These are phyloP conservation scores for Trametes villosa DNA, from an alignment of 768 basidiomycete genomes.

Conservation along the genomic window DNA sequence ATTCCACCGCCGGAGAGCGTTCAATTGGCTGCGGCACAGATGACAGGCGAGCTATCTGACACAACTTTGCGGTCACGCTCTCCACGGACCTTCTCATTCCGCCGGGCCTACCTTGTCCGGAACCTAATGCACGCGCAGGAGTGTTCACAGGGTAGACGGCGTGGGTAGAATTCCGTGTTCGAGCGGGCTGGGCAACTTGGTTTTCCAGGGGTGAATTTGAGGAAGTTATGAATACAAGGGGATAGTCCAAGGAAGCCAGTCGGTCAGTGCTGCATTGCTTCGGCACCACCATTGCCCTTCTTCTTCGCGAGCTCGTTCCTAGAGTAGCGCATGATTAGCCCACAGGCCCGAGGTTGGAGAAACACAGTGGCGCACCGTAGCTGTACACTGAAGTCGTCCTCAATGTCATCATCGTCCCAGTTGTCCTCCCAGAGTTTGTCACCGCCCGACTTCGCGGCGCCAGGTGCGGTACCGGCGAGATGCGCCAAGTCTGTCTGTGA, in stretches of 20 bases:
- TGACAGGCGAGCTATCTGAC: background rate
- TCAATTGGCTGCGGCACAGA: background rate
- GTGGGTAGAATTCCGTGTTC: too few relatives aligned
- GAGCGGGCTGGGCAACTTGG: too few relatives aligned
- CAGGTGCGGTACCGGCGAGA: slow-evolving; percentile 72
- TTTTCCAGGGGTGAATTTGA: slow-evolving; percentile 1
- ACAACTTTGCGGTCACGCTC: background rate
- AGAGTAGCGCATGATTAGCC: background rate
- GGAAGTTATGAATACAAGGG: background rate
- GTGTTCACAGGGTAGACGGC: too few relatives aligned
- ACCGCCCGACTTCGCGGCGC: slow-evolving; percentile 76
- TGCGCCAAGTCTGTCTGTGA: slow-evolving; percentile 83
- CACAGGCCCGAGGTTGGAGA: background rate
- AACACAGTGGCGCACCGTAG: slow-evolving; percentile 68
- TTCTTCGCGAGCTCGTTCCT: slow-evolving; percentile 36
- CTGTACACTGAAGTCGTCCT: slow-evolving; percentile 96
- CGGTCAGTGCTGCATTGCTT: slow-evolving; percentile 36
- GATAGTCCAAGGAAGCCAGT: background rate
- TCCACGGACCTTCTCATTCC: background rate
- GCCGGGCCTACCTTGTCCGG: background rate
- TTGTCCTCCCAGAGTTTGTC: slow-evolving; percentile 99
- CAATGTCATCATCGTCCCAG: slow-evolving; percentile 99
- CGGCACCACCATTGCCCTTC: slow-evolving; percentile 26
- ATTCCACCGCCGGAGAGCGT: background rate
- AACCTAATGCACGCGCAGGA: background rate